Base-by-base conservation (phyloP, 2,329 filamentous ascomycete species). In the Claviceps fusiformis region DNA sequence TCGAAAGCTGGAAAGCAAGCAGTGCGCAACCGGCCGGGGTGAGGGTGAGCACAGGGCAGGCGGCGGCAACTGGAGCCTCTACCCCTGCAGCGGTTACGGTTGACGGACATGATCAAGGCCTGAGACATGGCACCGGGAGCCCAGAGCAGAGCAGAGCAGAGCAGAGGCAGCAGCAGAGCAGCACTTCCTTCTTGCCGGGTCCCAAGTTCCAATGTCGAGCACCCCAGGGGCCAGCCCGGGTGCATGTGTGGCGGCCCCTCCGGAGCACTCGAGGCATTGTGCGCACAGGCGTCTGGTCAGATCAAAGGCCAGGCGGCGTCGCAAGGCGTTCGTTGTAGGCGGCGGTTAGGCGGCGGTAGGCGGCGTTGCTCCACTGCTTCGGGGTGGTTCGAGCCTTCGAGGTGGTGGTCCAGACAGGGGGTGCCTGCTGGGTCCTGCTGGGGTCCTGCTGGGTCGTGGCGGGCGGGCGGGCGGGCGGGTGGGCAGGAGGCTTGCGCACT, bases 21-120 rank as follows among this genome's bases (percentile, higher is more conserved):
- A 39, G 7, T 5, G 5, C 15, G 50, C 64, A 62, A 43, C 61
- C 57, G 58, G 61, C 59, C 61, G 37, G 54, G 64, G 62, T 58
- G 55, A 64, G 27, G 55, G 54, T 44, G 49, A 50, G 41, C 50
- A 52, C 49, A 45, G 39, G 52, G 44, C 52, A 41, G 39, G 39
- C 39, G 39, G 39, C 39, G 39, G 39, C 39, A 17, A n/a, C 39
- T 41, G 39, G 52, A 54, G 33, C 55, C 17, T 37, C 9, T 41
- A 58, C 52, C 55, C 55, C 55, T 57, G 57, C 53, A 35, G 50
- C 44, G 29, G 45, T 19, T 17, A 45, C 41, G 50, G 50, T 33
- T 52, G 53, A 54, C 29, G 57, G 54, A 44, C 49, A 49, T 45
- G 33, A 44, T 50, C 27, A 53, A 54, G 47, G 29, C 50, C 53